Evolutionary conservation across 257 asterid species (phyloP).

Genomic region (Lycium barbarum): DNA sequence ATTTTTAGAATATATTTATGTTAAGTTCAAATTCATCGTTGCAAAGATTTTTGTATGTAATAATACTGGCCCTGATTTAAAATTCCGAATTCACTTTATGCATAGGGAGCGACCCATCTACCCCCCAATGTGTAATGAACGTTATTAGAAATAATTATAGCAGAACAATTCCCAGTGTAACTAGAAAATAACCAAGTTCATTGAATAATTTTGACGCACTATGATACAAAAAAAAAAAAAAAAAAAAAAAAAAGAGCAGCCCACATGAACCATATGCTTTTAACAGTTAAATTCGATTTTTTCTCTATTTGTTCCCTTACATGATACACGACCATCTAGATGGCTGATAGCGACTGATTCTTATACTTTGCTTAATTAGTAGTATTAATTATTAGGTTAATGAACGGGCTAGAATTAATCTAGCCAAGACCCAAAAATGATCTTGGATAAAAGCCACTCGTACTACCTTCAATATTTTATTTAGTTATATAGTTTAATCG

Average conservation of each 20-base stretch:
- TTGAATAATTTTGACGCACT: constrained; percentile 6
- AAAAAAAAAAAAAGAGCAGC: not conserved
- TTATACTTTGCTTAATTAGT: not conserved
- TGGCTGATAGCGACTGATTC: not conserved
- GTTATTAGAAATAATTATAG: not conserved
- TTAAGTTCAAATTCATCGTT: no score
- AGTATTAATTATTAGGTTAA: not conserved
- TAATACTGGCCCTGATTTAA: no score
- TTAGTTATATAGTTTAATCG: not conserved
- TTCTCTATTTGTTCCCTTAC: not conserved
- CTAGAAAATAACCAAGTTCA: not conserved
- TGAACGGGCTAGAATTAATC: not conserved
- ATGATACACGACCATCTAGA: not conserved
- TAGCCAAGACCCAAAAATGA: not conserved
- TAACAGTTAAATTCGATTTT: not conserved
- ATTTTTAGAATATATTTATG: no score
- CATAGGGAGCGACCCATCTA: no score
- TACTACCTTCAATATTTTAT: no score
- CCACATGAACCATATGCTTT: not conserved
- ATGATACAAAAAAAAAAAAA: not conserved
- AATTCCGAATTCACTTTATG: no score
- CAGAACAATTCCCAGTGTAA: not conserved
- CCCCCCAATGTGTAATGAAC: no score
- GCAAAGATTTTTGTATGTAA: no score
- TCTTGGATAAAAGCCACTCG: no score